A percentile compares a stretch with the other conserved stretches of the same genome.
phyloP scores from a whole-genome alignment of 2,329 filamentous ascomycete genomes.

The Fusarium siculi region DNA sequence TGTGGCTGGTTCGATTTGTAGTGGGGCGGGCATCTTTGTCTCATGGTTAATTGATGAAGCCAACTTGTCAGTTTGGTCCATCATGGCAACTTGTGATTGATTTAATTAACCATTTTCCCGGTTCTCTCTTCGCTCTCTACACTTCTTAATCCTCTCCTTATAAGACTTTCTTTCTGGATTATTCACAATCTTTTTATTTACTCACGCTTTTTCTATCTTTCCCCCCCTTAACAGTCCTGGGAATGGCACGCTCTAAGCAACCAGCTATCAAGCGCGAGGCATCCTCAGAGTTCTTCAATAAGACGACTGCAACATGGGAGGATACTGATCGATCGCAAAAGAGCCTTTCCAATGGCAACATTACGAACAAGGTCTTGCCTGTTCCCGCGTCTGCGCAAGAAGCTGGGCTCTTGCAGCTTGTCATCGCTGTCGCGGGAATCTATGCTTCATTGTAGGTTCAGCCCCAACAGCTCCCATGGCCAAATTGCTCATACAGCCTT shows the following conservation, averaged over 20 bases:
- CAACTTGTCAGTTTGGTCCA: slow-evolving; percentile 45
- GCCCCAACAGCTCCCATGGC: neutral
- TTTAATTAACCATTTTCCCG: slow-evolving; percentile 22
- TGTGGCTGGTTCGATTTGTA: slow-evolving; percentile 26
- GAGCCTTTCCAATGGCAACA: slow-evolving; percentile 37
- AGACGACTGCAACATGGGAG: slow-evolving; percentile 53
- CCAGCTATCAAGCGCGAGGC: slow-evolving; percentile 72
- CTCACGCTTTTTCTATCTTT: neutral
- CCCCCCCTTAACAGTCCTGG: neutral
- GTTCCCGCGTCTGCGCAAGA: slow-evolving; percentile 53
- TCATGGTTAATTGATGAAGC: slow-evolving; percentile 38
- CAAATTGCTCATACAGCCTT: slow-evolving; percentile 1
- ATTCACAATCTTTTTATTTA: neutral
- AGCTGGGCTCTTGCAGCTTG: slow-evolving; percentile 77
- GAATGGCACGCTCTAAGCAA: slow-evolving; percentile 80
- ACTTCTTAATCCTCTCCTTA: slow-evolving; percentile 22
- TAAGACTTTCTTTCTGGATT: neutral
- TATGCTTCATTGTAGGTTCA: slow-evolving; percentile 90
- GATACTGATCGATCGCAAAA: slow-evolving; percentile 45
- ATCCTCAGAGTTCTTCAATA: slow-evolving; percentile 73
- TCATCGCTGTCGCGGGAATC: slow-evolving; percentile 92
- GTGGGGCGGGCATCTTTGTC: slow-evolving; percentile 26
- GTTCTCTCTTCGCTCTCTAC: slow-evolving; percentile 20
- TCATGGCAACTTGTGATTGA: slow-evolving; percentile 38
- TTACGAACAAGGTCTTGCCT: slow-evolving; percentile 39